Evolutionary conservation across 306 rosid genomes (phyloP), one percentile per base, ranked within the genome.

Genomic region (Cucumis sativus): DNA sequence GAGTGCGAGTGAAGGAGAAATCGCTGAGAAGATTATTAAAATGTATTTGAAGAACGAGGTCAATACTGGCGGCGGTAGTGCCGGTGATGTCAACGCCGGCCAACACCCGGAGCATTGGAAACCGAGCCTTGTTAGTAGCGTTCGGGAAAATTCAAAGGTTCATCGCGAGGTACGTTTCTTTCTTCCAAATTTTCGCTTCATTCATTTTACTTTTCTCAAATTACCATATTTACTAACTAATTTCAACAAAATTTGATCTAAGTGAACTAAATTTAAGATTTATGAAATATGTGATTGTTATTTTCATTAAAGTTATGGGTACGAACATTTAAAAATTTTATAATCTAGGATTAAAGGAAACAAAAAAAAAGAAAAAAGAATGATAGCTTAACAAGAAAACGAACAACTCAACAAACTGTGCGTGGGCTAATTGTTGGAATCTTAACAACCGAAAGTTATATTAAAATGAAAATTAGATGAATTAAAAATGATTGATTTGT

Each of bases 21-120:
- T 91, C 77, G 90, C 93, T 12, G 90, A 91, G 80, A 93, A 87
- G 87, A 88, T 93, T 20, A 69, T 69, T 21, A 43, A 69, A 20
- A 49, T 69, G 37, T 69, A 69, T 43, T 40, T 69, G 55, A 69
- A 69, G 6, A 45, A 21, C 37, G 57, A 69, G 57, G 13, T 45
- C 75, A 21, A 7, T 14, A 43, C 11, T 33, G 57, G 56, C 74
- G 56, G 74, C 25, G 73, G 74, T 1, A n/a, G 33, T 62, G 21
- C 20, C 49, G 49, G 49, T 43, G 49, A 8, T 5, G 55, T 11
- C 8, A 18, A 69, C 6, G 57, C 10, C 57, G 20, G 39, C 20
- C 37, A 16, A 0, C 57, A 13, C 12, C 39, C 56, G 55, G 55
- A 68, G 56, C 33, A 41, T 25, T 65, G 72, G 74, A 68, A 68